These are phyloP conservation scores for Colletotrichum sp. DNA, from an alignment of 2,329 filamentous ascomycete species.

Conservation along the genomic window DNA sequence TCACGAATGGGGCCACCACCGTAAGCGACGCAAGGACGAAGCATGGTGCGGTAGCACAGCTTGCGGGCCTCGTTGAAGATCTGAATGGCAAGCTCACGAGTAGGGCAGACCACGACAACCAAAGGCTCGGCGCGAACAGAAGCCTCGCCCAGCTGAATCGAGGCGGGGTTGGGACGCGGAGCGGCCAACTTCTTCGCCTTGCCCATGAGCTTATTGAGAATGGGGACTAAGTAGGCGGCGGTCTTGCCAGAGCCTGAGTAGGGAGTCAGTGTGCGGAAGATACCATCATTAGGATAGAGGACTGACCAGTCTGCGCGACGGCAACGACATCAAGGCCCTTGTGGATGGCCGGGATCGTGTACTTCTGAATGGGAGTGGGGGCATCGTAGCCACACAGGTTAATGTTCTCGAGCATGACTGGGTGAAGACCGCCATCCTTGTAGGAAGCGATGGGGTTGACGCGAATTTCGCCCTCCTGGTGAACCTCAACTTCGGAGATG, in stretches of 20 bases:
- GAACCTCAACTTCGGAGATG: conserved; percentile 58
- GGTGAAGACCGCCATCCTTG: conserved; percentile 81
- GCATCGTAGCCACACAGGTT: conserved; percentile 70
- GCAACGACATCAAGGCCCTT: conserved; percentile 83
- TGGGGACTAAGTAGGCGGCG: conserved; percentile 87
- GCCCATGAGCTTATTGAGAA: conserved; percentile 91
- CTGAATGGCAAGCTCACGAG: conserved; percentile 88
- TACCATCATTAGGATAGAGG: background rate
- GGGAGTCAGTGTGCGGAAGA: background rate
- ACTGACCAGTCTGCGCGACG: conserved; percentile 88
- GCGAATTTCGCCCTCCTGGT: conserved; percentile 60
- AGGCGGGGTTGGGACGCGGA: conserved; percentile 69
- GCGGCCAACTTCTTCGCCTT: conserved; percentile 90
- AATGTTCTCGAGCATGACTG: conserved; percentile 80
- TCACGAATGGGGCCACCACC: conserved; percentile 77
- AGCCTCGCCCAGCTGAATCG: conserved; percentile 54
- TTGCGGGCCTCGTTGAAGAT: conserved; percentile 95
- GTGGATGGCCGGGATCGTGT: conserved; percentile 80
- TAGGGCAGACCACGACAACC: conserved; percentile 84
- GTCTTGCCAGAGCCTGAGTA: conserved; percentile 90
- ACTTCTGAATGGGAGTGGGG: conserved; percentile 89
- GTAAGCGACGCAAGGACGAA: conserved; percentile 89
- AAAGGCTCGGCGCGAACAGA: conserved; percentile 81
- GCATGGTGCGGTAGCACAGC: conserved; percentile 92
- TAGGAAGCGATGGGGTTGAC: conserved; percentile 65